These are phyloP conservation scores for Salvia splendens DNA, from an alignment of 257 asterid genomes.

Conservation along the genomic window DNA sequence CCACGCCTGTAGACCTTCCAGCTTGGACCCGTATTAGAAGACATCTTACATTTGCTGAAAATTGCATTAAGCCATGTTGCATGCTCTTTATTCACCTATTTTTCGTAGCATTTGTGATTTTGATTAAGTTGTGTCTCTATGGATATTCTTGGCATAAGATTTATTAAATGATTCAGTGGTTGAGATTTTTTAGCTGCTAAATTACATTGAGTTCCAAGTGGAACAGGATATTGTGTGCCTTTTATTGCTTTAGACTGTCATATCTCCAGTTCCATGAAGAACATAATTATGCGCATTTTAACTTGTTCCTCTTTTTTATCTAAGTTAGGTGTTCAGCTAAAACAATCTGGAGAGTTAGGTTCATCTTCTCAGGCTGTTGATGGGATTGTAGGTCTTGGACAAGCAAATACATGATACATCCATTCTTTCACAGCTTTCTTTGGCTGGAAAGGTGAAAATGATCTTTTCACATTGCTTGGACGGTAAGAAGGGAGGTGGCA, in stretches of 20 bases:
- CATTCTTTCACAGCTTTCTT: constrained; percentile 62
- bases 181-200: neutral
- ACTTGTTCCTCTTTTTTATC: constrained; percentile 28
- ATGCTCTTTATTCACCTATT: too few relatives aligned
- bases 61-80: neutral
- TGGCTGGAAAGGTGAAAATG: constrained; percentile 50
- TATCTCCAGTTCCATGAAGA: constrained; percentile 2
- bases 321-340: constrained; percentile 64
- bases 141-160: neutral
- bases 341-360: constrained; percentile 51
- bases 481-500: constrained; percentile 61
- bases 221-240: neutral
- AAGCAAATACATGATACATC: constrained; percentile 63
- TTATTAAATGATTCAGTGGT: neutral
- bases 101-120: neutral
- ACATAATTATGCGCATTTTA: constrained; percentile 9
- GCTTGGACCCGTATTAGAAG: too few relatives aligned
- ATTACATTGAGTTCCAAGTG: neutral
- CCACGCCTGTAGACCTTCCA: too few relatives aligned
- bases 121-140: neutral
- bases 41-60: neutral
- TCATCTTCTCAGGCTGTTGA: constrained; percentile 60
- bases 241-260: constrained; percentile 17
- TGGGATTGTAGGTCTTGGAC: constrained; percentile 73
- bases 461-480: constrained; percentile 69